Base-by-base conservation (phyloP, 306 rosid species). In the Prunus persica region DNA sequence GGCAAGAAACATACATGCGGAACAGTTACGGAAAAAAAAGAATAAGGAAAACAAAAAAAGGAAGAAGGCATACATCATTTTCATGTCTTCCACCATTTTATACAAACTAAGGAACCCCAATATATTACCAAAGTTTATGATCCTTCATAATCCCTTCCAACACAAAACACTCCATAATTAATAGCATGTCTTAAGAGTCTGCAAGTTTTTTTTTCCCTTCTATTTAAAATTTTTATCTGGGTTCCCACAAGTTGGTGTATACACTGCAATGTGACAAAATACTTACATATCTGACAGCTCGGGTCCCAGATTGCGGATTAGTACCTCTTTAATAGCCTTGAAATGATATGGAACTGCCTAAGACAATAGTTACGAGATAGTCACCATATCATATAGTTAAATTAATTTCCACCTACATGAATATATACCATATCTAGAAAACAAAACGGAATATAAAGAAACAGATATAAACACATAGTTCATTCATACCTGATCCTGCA, bases 341-440 rank as follows among this genome's bases (percentile, higher is more conserved):
- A 90, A 91, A 73, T 82, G 87, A 83, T 87, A 84, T 78, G 98
- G 93, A 82, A 85, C 87, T 69, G 93, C 97, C 98, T 93, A 85
- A 28, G 64, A 73, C 82, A 79, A 79, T 56, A 80, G 79, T 67
- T 67, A 73, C 66, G 52, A 68, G 45, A 85, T 25, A 79, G 41
- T 73, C 49, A 79, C 76, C 82, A 83, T 46, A 71, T 56, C 64
- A 78, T 30, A 71, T 58, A 57, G 68, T 71, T 27, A 77, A 65
- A 79, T 57, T 65, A 25, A 56, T 13, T 38, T 28, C 69, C 62
- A 22, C 41, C 67, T 25, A 32, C 52, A 38, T 19, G 77, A 69
- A 69, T 9, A 46, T 28, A 6, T 12, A 43, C 2, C 3, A 13
- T 43, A 84, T 9, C 0, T n/a, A 19, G 38, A 63, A 50, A 0